phyloP scores from a whole-genome alignment of 2,329 filamentous ascomycete species.

The Colletotrichum lupini region DNA sequence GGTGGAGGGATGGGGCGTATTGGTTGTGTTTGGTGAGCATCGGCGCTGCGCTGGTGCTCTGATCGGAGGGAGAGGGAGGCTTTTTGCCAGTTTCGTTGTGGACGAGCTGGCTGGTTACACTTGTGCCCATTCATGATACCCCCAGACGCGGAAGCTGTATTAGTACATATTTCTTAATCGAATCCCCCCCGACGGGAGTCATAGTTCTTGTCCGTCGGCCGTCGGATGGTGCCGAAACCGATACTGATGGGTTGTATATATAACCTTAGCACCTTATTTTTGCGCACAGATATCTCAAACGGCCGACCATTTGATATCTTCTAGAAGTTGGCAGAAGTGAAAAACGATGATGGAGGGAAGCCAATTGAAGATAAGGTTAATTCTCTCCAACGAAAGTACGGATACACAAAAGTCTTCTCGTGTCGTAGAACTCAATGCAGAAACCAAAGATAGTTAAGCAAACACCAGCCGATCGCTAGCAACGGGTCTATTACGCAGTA shows the following conservation, averaged over 20 bases:
- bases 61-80: slow-evolving; percentile 5
- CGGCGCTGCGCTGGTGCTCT: slow-evolving; percentile 45
- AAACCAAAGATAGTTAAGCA: not conserved
- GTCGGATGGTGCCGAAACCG: not conserved
- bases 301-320: not conserved
- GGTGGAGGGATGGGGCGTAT: slow-evolving; percentile 46
- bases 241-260: not conserved
- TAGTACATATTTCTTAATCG: slow-evolving; percentile 24
- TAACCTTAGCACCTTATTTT: not conserved
- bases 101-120: not conserved
- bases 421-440: not conserved
- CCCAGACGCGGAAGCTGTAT: slow-evolving; percentile 11
- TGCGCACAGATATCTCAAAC: not conserved
- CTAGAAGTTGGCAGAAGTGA: not conserved
- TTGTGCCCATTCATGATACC: slow-evolving; percentile 25
- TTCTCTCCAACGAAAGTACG: not conserved
- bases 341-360: not conserved
- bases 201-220: not conserved
- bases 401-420: not conserved
- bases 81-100: not conserved
- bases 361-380: not conserved
- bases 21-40: slow-evolving; percentile 48
- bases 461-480: not conserved
- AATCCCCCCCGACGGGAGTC: not conserved
- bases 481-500: slow-evolving; percentile 23